Percentiles rank a stretch among this genome's conserved stretches.
Evolutionary conservation across 2,329 filamentous ascomycete species (phyloP).

Genomic region (Phoma sp.): DNA sequence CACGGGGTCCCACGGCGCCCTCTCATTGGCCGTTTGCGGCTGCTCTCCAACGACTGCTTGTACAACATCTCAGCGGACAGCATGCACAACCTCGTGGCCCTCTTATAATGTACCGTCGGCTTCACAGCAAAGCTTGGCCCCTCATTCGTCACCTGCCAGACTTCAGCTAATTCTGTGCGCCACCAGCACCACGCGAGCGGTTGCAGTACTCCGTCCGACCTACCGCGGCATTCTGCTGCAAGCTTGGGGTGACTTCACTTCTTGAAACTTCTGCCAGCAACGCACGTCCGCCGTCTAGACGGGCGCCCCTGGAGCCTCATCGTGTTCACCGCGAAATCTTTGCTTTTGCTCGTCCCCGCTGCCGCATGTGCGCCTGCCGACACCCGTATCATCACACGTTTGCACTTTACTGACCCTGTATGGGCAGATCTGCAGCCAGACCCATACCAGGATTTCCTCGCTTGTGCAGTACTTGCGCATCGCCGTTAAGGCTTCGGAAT

Average conservation of each 20-base stretch:
- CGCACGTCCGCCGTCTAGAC: slow-evolving; percentile 37
- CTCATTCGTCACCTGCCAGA: slow-evolving; percentile 36
- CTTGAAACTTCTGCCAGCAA: slow-evolving; percentile 35
- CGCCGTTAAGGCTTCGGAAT: slow-evolving; percentile 18
- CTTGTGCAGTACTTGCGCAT: slow-evolving; percentile 41
- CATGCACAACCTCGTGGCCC: slow-evolving; percentile 47
- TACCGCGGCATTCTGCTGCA: slow-evolving; percentile 31
- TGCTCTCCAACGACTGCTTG: slow-evolving; percentile 23
- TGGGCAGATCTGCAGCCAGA: slow-evolving; percentile 40
- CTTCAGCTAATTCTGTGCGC: slow-evolving; percentile 33
- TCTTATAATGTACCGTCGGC: slow-evolving; percentile 37
- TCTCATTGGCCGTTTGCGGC: slow-evolving; percentile 33
- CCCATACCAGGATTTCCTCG: slow-evolving; percentile 35
- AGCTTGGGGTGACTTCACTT: slow-evolving; percentile 37
- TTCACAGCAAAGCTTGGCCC: slow-evolving; percentile 30
- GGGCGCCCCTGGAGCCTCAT: slow-evolving; percentile 30
- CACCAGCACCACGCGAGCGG: slow-evolving; percentile 37
- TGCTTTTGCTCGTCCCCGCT: slow-evolving; percentile 35
- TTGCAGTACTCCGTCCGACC: slow-evolving; percentile 27
- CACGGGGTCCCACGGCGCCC: slow-evolving; percentile 11
- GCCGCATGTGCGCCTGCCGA: slow-evolving; percentile 39
- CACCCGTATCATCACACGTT: slow-evolving; percentile 33
- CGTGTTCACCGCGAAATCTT: slow-evolving; percentile 27
- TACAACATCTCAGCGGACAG: slow-evolving; percentile 41
- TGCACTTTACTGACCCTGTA: slow-evolving; percentile 35